Evolutionary conservation across 805 yeast genomes (phyloP).

Genomic region (Candida nonsorbophila): DNA sequence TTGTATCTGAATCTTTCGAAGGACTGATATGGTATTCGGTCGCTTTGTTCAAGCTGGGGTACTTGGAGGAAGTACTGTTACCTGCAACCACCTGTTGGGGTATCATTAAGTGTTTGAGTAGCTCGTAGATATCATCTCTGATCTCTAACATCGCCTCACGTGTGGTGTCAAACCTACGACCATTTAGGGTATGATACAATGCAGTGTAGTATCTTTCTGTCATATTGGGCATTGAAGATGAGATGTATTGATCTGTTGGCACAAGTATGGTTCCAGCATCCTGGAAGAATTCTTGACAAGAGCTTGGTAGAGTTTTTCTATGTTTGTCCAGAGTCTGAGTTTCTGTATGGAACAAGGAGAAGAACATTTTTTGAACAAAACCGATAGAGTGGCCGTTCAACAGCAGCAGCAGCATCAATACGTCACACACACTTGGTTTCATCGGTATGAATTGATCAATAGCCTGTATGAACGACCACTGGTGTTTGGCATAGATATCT

Average conservation of each 20-base stretch:
- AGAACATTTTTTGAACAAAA: slow-evolving; percentile 22
- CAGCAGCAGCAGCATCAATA: slow-evolving; percentile 21
- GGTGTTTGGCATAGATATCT: slow-evolving; percentile 55
- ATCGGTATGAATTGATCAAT: slow-evolving; percentile 41
- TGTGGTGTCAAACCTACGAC: slow-evolving; percentile 17
- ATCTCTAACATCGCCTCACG: slow-evolving; percentile 28
- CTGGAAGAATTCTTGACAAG: slow-evolving; percentile 24
- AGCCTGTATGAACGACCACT: slow-evolving; percentile 64
- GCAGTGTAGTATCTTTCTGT: slow-evolving; percentile 24
- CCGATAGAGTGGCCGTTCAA: slow-evolving; percentile 18
- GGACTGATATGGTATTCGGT: slow-evolving; percentile 10
- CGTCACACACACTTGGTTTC: slow-evolving; percentile 29
- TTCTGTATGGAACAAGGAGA: slow-evolving; percentile 6
- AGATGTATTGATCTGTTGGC: slow-evolving; percentile 27
- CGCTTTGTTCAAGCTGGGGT: slow-evolving; percentile 3
- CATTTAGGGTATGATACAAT: slow-evolving; percentile 12
- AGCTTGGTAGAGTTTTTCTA: slow-evolving; percentile 9
- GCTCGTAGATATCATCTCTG: slow-evolving; percentile 17
- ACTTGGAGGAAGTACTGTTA: too few relatives aligned
- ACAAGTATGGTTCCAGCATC: slow-evolving; percentile 24
- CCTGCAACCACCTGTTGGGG: slow-evolving; percentile 4
- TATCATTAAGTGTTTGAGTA: slow-evolving; percentile 22
- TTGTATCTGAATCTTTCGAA: slow-evolving; percentile 5
- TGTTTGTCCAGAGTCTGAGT: slow-evolving; percentile 2
- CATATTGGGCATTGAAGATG: slow-evolving; percentile 19